Evolutionary conservation across 371 early-diverging fungal genomes (phyloP).

Genomic region (Lichtheimia corymbifera): DNA sequence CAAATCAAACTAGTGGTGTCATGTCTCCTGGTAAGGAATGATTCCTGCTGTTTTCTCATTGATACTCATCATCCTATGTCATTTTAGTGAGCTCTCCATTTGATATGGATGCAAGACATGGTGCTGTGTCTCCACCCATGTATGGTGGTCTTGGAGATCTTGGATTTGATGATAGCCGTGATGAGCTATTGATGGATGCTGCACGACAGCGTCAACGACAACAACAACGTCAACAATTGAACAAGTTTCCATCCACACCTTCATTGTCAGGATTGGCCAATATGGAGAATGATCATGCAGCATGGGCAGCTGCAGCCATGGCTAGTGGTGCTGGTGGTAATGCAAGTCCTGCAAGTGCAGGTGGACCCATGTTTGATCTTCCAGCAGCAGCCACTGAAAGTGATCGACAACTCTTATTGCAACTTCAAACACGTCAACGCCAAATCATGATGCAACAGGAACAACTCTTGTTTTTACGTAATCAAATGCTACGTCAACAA

Average conservation of each 20-base stretch:
- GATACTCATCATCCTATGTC: slow-evolving; percentile 9
- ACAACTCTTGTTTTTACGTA: slow-evolving; percentile 50
- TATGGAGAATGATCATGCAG: slow-evolving; percentile 11
- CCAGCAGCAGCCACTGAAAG: slow-evolving; percentile 23
- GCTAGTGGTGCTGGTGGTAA: slow-evolving; percentile 36
- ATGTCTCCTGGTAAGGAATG: slow-evolving; percentile 15
- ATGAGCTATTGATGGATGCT: too few relatives aligned
- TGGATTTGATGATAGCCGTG: slow-evolving; percentile 17
- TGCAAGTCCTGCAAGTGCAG: slow-evolving; percentile 13
- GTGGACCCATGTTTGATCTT: slow-evolving; percentile 9
- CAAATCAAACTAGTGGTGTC: slow-evolving; percentile 23
- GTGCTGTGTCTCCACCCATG: slow-evolving; percentile 8
- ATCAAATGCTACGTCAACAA: slow-evolving; percentile 56
- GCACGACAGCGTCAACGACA: slow-evolving; percentile 14
- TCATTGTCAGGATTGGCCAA: slow-evolving; percentile 11
- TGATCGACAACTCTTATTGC: slow-evolving; percentile 53
- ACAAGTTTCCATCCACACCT: slow-evolving; percentile 21
- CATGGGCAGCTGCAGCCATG: slow-evolving; percentile 18
- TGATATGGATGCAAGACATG: slow-evolving; percentile 17
- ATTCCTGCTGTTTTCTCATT: too few relatives aligned
- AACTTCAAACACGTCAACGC: slow-evolving; percentile 55
- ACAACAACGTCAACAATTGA: slow-evolving; percentile 13
- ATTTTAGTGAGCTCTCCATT: slow-evolving; percentile 21
- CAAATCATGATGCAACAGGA: slow-evolving; percentile 55
- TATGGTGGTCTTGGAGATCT: slow-evolving; percentile 14